Evolutionary conservation across 2,329 filamentous ascomycete species (phyloP).

Genomic region (Ceratocystis colombiana): DNA sequence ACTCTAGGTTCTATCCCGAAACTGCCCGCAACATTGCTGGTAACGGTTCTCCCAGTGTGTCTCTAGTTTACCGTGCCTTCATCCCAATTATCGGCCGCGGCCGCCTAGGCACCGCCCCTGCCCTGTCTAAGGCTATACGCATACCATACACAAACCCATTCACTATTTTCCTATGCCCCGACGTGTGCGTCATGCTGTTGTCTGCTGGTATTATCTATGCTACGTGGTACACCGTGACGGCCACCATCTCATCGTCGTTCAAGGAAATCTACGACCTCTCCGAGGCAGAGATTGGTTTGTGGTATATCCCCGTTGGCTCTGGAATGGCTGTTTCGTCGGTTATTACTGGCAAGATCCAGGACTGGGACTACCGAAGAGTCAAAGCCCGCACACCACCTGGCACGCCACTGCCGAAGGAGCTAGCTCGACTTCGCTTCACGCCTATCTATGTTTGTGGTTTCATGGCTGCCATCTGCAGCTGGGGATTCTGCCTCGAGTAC

Average conservation of each 20-base stretch:
- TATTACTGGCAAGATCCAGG: slow-evolving; percentile 30
- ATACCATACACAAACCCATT: slow-evolving; percentile 30
- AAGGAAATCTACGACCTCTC: slow-evolving; percentile 30
- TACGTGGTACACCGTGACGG: slow-evolving; percentile 33
- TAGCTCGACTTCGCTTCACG: slow-evolving; percentile 29
- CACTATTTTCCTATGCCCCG: slow-evolving; percentile 30
- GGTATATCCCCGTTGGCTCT: slow-evolving; percentile 31
- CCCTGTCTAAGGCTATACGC: not conserved
- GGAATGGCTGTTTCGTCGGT: slow-evolving; percentile 31
- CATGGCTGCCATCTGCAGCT: slow-evolving; percentile 28
- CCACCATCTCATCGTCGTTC: slow-evolving; percentile 33
- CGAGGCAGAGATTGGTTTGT: slow-evolving; percentile 32
- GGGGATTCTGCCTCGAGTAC: slow-evolving; percentile 30
- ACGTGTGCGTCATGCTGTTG: slow-evolving; percentile 30
- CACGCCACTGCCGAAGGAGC: slow-evolving; percentile 30
- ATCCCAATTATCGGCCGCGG: slow-evolving; percentile 26
- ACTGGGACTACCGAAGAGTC: slow-evolving; percentile 30
- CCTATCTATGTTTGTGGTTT: slow-evolving; percentile 29
- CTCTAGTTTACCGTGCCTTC: slow-evolving; percentile 27
- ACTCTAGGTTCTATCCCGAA: slow-evolving; percentile 30
- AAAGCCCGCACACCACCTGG: slow-evolving; percentile 24
- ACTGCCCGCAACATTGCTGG: slow-evolving; percentile 30
- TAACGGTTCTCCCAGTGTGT: slow-evolving; percentile 28
- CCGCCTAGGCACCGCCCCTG: not conserved
- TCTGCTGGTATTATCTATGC: slow-evolving; percentile 33